These are phyloP conservation scores for Sporisorium exsertum DNA, from an alignment of 1,284 basidiomycete genomes.

Conservation along the genomic window DNA sequence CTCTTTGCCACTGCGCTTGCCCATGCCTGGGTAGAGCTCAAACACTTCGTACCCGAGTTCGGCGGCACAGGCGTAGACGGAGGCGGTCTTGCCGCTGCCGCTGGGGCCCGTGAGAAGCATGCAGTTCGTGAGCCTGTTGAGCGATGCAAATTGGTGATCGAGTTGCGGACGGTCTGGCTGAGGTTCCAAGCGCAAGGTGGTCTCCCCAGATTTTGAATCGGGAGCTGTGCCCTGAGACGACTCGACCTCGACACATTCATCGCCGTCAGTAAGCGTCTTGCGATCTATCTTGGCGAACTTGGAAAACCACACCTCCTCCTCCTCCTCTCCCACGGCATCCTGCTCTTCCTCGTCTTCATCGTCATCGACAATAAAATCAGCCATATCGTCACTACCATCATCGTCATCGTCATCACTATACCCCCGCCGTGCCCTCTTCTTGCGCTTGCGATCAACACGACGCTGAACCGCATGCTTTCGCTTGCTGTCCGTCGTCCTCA, in stretches of 20 bases:
- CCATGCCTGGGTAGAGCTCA: conserved; percentile 94
- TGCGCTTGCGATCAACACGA: conserved; percentile 25
- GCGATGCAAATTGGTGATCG: conserved; percentile 4
- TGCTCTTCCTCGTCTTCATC: conserved; percentile 31
- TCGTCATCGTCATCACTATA: conserved; percentile 37
- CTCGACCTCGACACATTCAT: conserved; percentile 6
- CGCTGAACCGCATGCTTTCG: conserved; percentile 33
- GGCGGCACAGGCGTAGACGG: conserved; percentile 65
- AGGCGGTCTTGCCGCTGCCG: conserved; percentile 64
- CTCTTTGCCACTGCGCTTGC: conserved; percentile 80
- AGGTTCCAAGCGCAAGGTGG: not conserved
- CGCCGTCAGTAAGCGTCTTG: conserved; percentile 2
- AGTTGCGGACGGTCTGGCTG: not conserved
- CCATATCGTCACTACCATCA: conserved; percentile 33
- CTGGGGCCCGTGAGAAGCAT: conserved; percentile 79
- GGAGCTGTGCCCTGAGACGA: conserved; percentile 8
- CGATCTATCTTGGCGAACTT: conserved; percentile 40
- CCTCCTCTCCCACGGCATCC: conserved; percentile 39
- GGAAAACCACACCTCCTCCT: conserved; percentile 48
- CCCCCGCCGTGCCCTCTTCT: conserved; percentile 1
- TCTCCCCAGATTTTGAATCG: not conserved
- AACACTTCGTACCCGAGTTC: conserved; percentile 94
- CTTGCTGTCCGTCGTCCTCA: conserved; percentile 15
- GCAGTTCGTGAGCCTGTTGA: conserved; percentile 55
- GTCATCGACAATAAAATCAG: conserved; percentile 56